These are phyloP conservation scores for Penstemon newberryi DNA, from an alignment of 257 asterid species.

Conservation along the genomic window DNA sequence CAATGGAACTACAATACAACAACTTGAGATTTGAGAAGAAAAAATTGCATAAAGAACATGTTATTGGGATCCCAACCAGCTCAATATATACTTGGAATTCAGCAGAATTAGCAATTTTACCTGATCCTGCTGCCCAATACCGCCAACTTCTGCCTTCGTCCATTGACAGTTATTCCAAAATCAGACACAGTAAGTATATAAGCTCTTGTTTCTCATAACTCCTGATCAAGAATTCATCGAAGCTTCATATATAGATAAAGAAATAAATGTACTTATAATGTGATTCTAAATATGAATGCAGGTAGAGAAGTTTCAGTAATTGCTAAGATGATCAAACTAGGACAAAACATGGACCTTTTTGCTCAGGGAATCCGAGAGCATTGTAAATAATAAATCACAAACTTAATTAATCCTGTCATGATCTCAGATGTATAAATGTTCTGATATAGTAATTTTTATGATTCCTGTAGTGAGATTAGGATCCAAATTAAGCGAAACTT, in stretches of 20 bases:
- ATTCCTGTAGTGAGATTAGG: constrained; percentile 43
- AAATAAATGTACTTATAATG: constrained; percentile 2
- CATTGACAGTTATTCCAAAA: constrained; percentile 35
- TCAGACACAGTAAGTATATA: constrained; percentile 29
- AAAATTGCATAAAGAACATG: constrained; percentile 27
- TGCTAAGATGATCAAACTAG: constrained; percentile 38
- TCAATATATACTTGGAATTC: constrained; percentile 17
- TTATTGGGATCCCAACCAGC: constrained; percentile 39
- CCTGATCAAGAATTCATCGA: background rate
- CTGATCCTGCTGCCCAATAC: constrained; percentile 32
- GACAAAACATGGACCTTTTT: constrained; percentile 40
- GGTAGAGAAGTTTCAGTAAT: constrained; percentile 34
- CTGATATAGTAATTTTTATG: background rate
- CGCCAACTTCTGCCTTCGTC: constrained; percentile 31
- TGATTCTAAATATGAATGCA: constrained; percentile 26
- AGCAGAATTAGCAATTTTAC: constrained; percentile 15
- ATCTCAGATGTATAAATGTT: background rate
- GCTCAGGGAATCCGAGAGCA: constrained; percentile 52
- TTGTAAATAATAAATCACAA: constrained; percentile 20
- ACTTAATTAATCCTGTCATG: background rate
- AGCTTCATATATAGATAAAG: background rate
- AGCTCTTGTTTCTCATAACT: background rate
- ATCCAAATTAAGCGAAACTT: constrained; percentile 44
- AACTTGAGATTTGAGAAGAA: constrained; percentile 27
- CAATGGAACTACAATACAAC: constrained; percentile 29